A percentile compares a stretch with the other conserved stretches of the same genome.
Conservation (phyloP, 2,329 filamentous ascomycete species). For the Hyphodiscus sp. region DNA sequence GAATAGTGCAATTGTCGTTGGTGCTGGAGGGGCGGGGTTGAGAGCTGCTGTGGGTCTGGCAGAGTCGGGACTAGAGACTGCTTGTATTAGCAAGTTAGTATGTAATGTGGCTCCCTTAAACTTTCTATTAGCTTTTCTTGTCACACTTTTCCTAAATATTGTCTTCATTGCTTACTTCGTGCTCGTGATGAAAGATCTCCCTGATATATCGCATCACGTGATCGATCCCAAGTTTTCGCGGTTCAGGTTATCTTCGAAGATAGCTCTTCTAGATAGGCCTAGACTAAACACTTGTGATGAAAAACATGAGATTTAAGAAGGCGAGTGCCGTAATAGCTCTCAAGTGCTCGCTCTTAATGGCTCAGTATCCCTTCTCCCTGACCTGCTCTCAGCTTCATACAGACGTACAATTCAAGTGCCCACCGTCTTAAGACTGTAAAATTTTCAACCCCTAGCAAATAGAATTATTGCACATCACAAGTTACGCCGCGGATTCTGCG, state of each 20-base stretch:
- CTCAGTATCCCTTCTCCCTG: too few relatives aligned
- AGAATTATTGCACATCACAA: not conserved
- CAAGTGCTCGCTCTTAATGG: too few relatives aligned
- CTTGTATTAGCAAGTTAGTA: slow-evolving; percentile 57
- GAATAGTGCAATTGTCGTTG: slow-evolving; percentile 48
- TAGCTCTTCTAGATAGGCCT: too few relatives aligned
- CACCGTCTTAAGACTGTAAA: not conserved
- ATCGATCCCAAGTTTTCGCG: too few relatives aligned
- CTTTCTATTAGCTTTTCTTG: not conserved
- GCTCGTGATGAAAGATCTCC: too few relatives aligned
- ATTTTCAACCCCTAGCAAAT: not conserved
- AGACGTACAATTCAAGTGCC: not conserved
- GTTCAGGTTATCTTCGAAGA: too few relatives aligned
- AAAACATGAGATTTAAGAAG: too few relatives aligned
- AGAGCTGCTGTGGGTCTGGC: slow-evolving; percentile 80
- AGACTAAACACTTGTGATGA: too few relatives aligned
- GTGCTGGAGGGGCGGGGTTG: slow-evolving; percentile 74
- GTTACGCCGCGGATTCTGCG: not conserved
- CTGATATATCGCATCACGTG: too few relatives aligned
- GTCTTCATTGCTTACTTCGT: not conserved
- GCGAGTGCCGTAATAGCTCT: too few relatives aligned
- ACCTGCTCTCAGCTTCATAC: too few relatives aligned
- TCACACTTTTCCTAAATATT: not conserved
- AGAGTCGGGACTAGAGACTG: slow-evolving; percentile 84
- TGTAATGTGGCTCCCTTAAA: not conserved